Evolutionary conservation across 495 filamentous ascomycete species (phyloP).

Genomic region (Jackrogersella multiformis): DNA sequence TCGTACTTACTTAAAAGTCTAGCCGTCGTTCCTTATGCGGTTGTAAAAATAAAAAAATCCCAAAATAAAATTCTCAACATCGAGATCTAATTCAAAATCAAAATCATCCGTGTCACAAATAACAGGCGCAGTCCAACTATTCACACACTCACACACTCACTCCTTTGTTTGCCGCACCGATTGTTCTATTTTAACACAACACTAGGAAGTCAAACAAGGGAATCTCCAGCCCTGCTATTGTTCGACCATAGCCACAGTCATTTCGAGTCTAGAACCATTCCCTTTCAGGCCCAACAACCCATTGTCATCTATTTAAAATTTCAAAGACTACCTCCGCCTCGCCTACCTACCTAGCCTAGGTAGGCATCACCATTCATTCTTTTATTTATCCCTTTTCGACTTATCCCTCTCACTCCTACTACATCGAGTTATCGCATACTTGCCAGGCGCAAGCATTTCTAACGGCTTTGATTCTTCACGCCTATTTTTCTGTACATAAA

Average conservation of each 20-base stretch:
- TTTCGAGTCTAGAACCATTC: conserved; percentile 15
- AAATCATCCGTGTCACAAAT: conserved; percentile 23
- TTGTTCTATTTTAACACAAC: conserved; percentile 24
- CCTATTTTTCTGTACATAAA: conserved; percentile 8
- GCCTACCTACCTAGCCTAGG: not conserved
- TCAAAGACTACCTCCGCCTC: conserved; percentile 11
- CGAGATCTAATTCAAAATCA: too few species aligned
- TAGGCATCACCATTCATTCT: conserved; percentile 3
- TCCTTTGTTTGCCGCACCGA: conserved; percentile 12
- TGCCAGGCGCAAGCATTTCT: conserved; percentile 45
- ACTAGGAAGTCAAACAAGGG: conserved; percentile 15
- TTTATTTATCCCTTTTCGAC: not conserved
- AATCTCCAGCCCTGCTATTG: conserved; percentile 26
- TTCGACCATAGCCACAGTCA: conserved; percentile 4
- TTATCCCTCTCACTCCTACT: conserved; percentile 4
- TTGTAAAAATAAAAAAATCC: too few species aligned
- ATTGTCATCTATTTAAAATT: conserved; percentile 30
- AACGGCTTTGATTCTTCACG: not conserved
- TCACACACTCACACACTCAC: not conserved
- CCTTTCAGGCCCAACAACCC: conserved; percentile 15
- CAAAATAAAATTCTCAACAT: too few species aligned
- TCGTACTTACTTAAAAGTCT: not conserved
- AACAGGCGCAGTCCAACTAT: conserved; percentile 7
- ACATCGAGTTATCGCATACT: conserved; percentile 6
- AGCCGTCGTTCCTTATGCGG: conserved; percentile 45